Base-by-base conservation (phyloP, 768 basidiomycete genomes). In the Tulasnella sp. region DNA sequence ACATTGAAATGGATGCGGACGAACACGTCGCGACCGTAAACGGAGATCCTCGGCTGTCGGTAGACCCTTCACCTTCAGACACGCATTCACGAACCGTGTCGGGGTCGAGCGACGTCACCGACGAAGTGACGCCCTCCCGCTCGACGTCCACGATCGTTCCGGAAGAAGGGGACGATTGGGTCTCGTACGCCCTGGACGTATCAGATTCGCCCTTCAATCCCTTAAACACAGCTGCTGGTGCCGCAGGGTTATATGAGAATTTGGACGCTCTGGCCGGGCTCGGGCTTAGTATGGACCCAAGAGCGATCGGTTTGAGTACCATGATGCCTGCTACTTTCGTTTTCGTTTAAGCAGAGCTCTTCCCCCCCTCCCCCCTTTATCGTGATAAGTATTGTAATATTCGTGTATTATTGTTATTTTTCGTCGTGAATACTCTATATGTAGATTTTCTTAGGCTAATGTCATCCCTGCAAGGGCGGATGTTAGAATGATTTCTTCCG, bases 401-500 rank as follows among this genome's bases (percentile, higher is more conserved):
- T 59, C 19, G 52, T 59, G 14, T 59, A 59, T 26, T 59, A 59
- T 59, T 12, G 11, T 59, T 59, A 59, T 59, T 59, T 29, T 11
- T n/a, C 29, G 1, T 26, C 11, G 5, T 2, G 19, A 22, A 59
- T 29, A 16, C 40, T 7, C 40, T 40, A 7, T 16, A 7, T 16
- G 40, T 12, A n/a, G 26, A 4, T 29, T 5, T 11, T 11, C 22
- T 29, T 29, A 29, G 12, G 22, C 52, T 59, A 59, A 59, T 29
- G 5, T 3, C n/a, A n/a, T 59, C 29, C 52, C 52, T 14, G 66
- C 34, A 16, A 67, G 26, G 32, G 66, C 69, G 5, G 19, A 5
- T 5, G 65, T 41, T 11, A 71, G 41, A 39, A 91, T 80, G 40
- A 87, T 85, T 69, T 86, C 83, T 3, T 79, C 77, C 32, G 77